Evolutionary conservation across 805 yeast genomes (phyloP), one percentile per base, ranked within the genome.

Genomic region (Barnettozyma vustinii): DNA sequence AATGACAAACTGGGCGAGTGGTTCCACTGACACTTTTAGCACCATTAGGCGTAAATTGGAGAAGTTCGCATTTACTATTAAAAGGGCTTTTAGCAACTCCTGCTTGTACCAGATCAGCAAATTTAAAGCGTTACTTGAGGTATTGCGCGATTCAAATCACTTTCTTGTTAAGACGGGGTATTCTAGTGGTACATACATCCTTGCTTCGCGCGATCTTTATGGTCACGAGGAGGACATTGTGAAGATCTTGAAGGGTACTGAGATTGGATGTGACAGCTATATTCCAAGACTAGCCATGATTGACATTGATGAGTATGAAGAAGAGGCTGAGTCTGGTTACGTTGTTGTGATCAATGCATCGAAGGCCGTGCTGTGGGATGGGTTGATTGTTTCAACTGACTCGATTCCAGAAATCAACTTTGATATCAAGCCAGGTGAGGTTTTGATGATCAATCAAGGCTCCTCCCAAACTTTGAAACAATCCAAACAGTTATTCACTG

Each of bases 281-380:
- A 66, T 62, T 44, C 65, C 68, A 36, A 50, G 43, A 16, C 51
- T 57, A 6, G 19, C 50, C 1, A 42, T 57, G 16, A 35, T 55
- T 21, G 58, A 54, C 5, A 27, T 54, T n/a, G 60, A 58, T 49
- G 56, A 58, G 33, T 59, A 57, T 36, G 59, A 62, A 21, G 60
- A 65, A n/a, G 68, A 67, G n/a, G 53, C 57, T 21, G 59, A 60
- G 16, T 44, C 56, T 8, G 87, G 89, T 0, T 88, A 87, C 54
- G 76, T 88, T 13, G 58, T 90, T 25, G 84, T 88, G 0, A 66
- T 91, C 5, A 82, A 87, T 57, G 90, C 96, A 0, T 75, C 83
- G 2, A 87, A 87, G 58, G 95, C 97, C 0, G 76, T 91, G 66
- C 80, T 87, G 44, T 92, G 98, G 98, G 90, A 86, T 52, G 97